phyloP scores from a whole-genome alignment of 768 basidiomycete genomes.

The Russula ochroleuca region DNA sequence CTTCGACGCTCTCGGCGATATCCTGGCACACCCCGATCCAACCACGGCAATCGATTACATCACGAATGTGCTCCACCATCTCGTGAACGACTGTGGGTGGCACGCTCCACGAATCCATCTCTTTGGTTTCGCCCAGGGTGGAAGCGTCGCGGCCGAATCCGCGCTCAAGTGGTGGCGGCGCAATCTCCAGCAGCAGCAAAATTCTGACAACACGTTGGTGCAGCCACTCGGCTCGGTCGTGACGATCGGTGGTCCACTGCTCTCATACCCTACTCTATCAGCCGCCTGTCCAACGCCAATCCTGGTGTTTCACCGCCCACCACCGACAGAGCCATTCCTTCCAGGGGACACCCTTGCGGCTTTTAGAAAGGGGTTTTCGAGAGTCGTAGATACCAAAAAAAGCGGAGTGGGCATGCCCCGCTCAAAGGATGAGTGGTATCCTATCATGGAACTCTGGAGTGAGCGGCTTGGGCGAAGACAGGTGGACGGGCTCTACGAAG shows the following conservation, averaged over 20 bases:
- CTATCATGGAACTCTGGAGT: conserved; percentile 87
- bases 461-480: conserved; percentile 53
- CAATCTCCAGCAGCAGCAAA: conserved; percentile 19
- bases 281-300: conserved; percentile 54
- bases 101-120: conserved; percentile 65
- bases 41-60: conserved; percentile 59
- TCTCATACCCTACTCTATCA: conserved; percentile 69
- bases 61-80: conserved; percentile 48
- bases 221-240: conserved; percentile 61
- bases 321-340: conserved; percentile 44
- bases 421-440: conserved; percentile 73
- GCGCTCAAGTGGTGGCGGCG: conserved; percentile 48
- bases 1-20: conserved; percentile 75
- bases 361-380: conserved; percentile 57
- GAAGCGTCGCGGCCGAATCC: conserved; percentile 68
- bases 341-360: conserved; percentile 44
- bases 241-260: conserved; percentile 64
- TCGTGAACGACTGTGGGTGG: conserved; percentile 63
- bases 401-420: conserved; percentile 64
- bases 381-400: conserved; percentile 48
- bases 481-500: conserved; percentile 61
- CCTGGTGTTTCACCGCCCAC: conserved; percentile 53
- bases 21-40: conserved; percentile 67
- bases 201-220: conserved; percentile 24
- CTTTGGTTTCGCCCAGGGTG: conserved; percentile 88